Percentiles rank a stretch among this genome's conserved stretches.
These are phyloP conservation scores for Barnettozyma hawaiiensis DNA, from an alignment of 1,139 yeast species.

Conservation along the genomic window DNA sequence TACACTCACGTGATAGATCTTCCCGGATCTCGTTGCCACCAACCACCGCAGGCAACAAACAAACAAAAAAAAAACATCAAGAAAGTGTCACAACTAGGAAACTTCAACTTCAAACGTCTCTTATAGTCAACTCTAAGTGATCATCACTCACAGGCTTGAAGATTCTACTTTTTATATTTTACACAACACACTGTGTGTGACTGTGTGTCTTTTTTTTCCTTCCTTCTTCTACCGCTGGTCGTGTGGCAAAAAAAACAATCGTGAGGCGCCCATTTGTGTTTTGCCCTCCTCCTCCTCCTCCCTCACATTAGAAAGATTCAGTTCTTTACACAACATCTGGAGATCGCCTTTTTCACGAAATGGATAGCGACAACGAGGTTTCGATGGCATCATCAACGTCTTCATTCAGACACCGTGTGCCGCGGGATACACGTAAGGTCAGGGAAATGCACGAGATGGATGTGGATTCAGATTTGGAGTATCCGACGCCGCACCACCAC, in stretches of 20 bases:
- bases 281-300: no score
- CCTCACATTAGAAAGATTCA: background rate
- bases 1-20: background rate
- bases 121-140: no score
- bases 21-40: background rate
- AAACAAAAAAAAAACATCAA: background rate
- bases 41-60: background rate
- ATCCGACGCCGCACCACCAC: no score
- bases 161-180: no score
- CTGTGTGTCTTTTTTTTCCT: background rate
- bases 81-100: background rate
- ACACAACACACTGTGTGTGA: no score
- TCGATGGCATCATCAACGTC: constrained; percentile 22
- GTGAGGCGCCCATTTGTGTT: background rate
- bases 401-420: constrained; percentile 17
- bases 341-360: constrained; percentile 3
- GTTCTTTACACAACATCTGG: background rate
- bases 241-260: background rate
- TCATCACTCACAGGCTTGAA: no score
- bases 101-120: no score
- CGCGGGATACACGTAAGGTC: background rate
- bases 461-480: constrained; percentile 14
- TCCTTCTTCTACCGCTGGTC: background rate
- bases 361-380: constrained; percentile 24
- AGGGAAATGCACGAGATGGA: constrained; percentile 9